phyloP scores from a whole-genome alignment of 306 rosid genomes.

The Inga leiocalycina region DNA sequence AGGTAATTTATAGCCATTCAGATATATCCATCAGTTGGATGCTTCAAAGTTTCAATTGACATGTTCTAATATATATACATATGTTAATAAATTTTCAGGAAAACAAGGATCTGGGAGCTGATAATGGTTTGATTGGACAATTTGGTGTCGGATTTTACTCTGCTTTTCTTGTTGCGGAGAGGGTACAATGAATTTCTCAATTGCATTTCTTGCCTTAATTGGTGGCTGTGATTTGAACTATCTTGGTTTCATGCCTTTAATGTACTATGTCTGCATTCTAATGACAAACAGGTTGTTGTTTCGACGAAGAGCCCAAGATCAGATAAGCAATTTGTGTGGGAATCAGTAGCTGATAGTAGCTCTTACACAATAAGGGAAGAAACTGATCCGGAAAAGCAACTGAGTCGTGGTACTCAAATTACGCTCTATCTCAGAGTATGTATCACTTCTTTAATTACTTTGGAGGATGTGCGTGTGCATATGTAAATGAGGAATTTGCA shows the following conservation, averaged over 20 bases:
- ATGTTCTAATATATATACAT: background rate
- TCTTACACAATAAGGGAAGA: constrained; percentile 89
- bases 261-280: constrained; percentile 31
- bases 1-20: constrained; percentile 49
- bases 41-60: constrained; percentile 9
- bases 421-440: constrained; percentile 81
- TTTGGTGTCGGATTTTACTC: constrained; percentile 99
- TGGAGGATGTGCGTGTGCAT: background rate
- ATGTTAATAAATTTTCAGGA: constrained; percentile 46
- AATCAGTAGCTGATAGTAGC: constrained; percentile 87
- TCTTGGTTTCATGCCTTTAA: constrained; percentile 32
- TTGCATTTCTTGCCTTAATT: background rate
- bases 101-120: constrained; percentile 88
- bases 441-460: constrained; percentile 27
- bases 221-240: background rate
- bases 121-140: constrained; percentile 91
- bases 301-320: constrained; percentile 96
- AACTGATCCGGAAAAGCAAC: constrained; percentile 79
- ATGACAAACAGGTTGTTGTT: constrained; percentile 72
- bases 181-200: constrained; percentile 51
- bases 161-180: constrained; percentile 95
- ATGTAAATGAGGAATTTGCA: constrained; percentile 1
- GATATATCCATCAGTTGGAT: background rate
- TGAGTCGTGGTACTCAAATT: constrained; percentile 89
- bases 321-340: constrained; percentile 92